Evolutionary conservation across 2,329 filamentous ascomycete genomes (phyloP).

Genomic region (Xylariaceae sp.): DNA sequence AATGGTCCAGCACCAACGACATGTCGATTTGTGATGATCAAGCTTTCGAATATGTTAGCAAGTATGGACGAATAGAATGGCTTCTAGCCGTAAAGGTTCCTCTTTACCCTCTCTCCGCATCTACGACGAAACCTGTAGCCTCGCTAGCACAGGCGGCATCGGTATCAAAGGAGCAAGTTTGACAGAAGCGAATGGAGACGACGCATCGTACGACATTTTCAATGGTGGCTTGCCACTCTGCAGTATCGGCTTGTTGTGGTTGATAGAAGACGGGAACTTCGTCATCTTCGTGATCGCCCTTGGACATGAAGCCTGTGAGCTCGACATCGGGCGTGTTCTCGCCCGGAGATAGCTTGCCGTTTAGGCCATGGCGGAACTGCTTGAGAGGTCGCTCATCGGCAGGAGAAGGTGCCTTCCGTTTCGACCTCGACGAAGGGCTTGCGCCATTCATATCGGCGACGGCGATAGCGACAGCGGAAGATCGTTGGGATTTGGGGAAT

Average conservation of each 20-base stretch:
- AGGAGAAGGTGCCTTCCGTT: slow-evolving; percentile 59
- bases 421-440: slow-evolving; percentile 51
- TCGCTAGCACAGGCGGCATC: slow-evolving; percentile 92
- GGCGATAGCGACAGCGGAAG: not conserved
- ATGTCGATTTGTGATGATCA: slow-evolving; percentile 85
- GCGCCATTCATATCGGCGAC: slow-evolving; percentile 52
- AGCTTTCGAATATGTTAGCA: slow-evolving; percentile 24
- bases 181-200: slow-evolving; percentile 98
- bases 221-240: slow-evolving; percentile 95
- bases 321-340: slow-evolving; percentile 56
- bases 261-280: slow-evolving; percentile 50
- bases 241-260: slow-evolving; percentile 61
- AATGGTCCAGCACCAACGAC: slow-evolving; percentile 96
- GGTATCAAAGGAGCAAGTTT: slow-evolving; percentile 98
- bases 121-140: slow-evolving; percentile 96
- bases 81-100: not conserved
- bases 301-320: slow-evolving; percentile 39
- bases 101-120: slow-evolving; percentile 75
- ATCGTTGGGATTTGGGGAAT: not conserved
- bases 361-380: slow-evolving; percentile 49
- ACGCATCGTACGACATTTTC: slow-evolving; percentile 94
- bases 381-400: slow-evolving; percentile 51
- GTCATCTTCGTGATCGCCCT: slow-evolving; percentile 51
- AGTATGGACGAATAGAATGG: not conserved
- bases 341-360: slow-evolving; percentile 57